Base-by-base conservation (phyloP, 2,329 filamentous ascomycete species). In the Cladosporium colombiae region DNA sequence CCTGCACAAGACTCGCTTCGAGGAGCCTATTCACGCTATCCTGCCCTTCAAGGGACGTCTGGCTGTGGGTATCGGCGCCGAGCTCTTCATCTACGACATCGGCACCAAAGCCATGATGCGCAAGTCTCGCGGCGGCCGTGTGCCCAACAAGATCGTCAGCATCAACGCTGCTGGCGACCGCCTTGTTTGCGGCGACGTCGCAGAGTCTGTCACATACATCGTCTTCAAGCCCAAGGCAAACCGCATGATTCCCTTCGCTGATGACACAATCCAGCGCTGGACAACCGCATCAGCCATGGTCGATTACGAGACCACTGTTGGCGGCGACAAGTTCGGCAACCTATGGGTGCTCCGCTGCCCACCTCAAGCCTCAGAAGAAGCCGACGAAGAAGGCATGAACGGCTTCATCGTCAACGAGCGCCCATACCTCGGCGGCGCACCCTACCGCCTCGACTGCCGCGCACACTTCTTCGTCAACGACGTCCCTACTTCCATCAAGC, bases 281-380 rank as follows among this genome's bases (percentile, higher is more conserved):
- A 96, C 92, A 1, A 96, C 92, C 0, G 91, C 91, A 71, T 90
- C 91, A 0, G 86, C 93, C 2, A 97, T 99, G 92, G 89, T 98
- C 1, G 95, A 99, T 79, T 99, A 99, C 78, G 95, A 99, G 77
- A 96, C 95, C 1, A 88, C 91, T 27, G 93, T 93, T 2, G 95
- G 94, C 40, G 94, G 94, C 40, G 95, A 99, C 81, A 98, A 97
- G 76, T 99, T 99, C 70, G 96, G 95, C 67, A 99, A 99, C 73
- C 80, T 99, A 18, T 99, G 93, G 89, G 86, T 99, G 53, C 84
- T 99, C 33, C 90, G 95, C 57, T 95, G 91, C 73, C 93, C 94
- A 0, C 83, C 89, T 67, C 95, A 96, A 77, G 89, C 90, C 8
- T 96, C 92, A 44, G 89, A 93, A 70, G 92, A 96, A 76, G 91